Conservation (phyloP, 208 protist species). For the Wallacemonas collosoma region DNA sequence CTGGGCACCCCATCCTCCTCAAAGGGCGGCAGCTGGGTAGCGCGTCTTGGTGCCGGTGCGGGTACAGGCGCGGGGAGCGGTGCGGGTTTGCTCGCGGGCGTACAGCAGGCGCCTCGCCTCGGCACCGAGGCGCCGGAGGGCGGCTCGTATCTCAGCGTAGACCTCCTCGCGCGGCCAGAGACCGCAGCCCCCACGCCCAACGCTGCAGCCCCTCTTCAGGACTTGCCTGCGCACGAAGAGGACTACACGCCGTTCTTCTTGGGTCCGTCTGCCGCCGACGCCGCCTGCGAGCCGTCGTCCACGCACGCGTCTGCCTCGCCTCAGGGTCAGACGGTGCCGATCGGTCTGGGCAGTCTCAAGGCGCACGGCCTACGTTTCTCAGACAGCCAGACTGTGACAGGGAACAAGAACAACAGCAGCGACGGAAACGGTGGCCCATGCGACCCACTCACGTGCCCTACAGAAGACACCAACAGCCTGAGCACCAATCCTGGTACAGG, state of each 20-base stretch:
- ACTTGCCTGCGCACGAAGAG: not conserved
- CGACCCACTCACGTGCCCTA: no score
- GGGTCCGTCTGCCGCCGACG: no score
- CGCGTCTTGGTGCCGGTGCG: not conserved
- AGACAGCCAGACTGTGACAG: not conserved
- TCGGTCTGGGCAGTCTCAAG: not conserved
- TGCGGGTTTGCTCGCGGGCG: not conserved
- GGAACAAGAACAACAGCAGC: no score
- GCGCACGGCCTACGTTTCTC: not conserved
- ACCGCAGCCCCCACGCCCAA: constrained; percentile 15
- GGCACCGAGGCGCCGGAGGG: not conserved
- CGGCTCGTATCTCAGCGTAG: not conserved
- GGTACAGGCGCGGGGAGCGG: not conserved
- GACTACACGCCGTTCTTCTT: no score
- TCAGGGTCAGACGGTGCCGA: not conserved
- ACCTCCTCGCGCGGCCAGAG: not conserved
- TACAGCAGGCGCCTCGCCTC: not conserved
- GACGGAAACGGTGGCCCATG: no score
- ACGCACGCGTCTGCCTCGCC: no score
- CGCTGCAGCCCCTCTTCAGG: not conserved
- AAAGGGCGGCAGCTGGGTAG: not conserved
- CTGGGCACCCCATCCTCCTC: not conserved
- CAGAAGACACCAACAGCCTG: not conserved
- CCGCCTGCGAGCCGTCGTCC: not conserved
- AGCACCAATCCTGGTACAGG: not conserved